Evolutionary conservation across 2,329 filamentous ascomycete species (phyloP).

Genomic region (Alternaria atra): DNA sequence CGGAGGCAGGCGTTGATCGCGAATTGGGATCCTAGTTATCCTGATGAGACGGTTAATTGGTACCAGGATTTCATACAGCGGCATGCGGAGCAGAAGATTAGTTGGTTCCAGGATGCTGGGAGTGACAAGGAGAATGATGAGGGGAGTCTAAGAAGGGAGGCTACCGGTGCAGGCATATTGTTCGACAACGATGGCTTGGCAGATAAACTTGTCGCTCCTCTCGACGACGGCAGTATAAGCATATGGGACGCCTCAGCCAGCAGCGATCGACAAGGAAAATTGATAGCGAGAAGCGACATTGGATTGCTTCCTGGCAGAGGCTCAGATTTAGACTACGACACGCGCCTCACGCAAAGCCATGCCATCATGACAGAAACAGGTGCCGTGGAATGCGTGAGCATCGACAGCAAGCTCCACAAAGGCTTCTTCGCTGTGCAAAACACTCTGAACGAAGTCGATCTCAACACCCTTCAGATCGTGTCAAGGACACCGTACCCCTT

Average conservation of each 20-base stretch:
- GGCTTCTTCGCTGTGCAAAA: conserved; percentile 85
- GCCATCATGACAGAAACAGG: conserved; percentile 73
- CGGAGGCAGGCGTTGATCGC: conserved; percentile 69
- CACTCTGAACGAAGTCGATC: conserved; percentile 81
- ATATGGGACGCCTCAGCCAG: conserved; percentile 72
- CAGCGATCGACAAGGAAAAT: conserved; percentile 69
- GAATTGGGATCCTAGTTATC: conserved; percentile 84
- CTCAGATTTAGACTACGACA: conserved; percentile 52
- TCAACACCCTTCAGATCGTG: conserved; percentile 74
- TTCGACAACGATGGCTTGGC: conserved; percentile 65
- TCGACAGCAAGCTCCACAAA: conserved; percentile 72
- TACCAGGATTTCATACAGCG: conserved; percentile 90
- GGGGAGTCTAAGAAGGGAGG: conserved; percentile 64
- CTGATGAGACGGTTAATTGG: conserved; percentile 77
- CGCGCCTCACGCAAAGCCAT: conserved; percentile 55
- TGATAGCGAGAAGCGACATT: conserved; percentile 71
- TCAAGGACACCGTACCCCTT: conserved; percentile 78
- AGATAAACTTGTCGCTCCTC: conserved; percentile 73
- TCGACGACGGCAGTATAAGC: conserved; percentile 88
- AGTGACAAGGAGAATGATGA: conserved; percentile 48
- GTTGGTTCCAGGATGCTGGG: conserved; percentile 76
- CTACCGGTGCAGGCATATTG: conserved; percentile 74
- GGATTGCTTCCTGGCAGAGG: conserved; percentile 72
- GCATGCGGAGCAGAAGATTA: conserved; percentile 75
- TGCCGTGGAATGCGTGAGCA: conserved; percentile 82